Conservation (phyloP, 352 stramenopile species). For the Phytophthora ohioensis region DNA sequence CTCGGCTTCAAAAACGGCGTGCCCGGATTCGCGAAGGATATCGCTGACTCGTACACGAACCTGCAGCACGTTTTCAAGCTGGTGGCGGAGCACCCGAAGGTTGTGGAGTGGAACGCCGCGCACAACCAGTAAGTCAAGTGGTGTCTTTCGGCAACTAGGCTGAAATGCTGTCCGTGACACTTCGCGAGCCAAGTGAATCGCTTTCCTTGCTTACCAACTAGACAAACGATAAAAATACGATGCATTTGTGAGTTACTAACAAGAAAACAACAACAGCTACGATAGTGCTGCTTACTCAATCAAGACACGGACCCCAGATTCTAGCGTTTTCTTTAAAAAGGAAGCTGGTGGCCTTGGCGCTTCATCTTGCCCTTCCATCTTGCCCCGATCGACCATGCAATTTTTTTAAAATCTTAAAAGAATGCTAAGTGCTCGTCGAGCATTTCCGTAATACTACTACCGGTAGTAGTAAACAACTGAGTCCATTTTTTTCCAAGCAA, state of each 20-base stretch:
- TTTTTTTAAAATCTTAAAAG: too few relatives aligned
- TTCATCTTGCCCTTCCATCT: too few relatives aligned
- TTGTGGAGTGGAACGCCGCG: constrained; percentile 64
- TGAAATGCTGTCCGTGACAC: background rate
- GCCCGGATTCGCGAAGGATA: constrained; percentile 36
- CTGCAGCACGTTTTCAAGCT: constrained; percentile 51
- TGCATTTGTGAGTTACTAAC: background rate
- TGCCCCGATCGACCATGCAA: too few relatives aligned
- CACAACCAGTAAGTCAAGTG: constrained; percentile 29
- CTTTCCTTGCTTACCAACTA: constrained; percentile 1
- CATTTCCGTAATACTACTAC: too few relatives aligned
- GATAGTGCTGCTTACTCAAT: too few relatives aligned
- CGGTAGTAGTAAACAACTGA: too few relatives aligned
- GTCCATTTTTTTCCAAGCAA: too few relatives aligned
- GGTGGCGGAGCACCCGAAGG: constrained; percentile 56
- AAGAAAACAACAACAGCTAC: background rate
- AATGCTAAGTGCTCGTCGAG: too few relatives aligned
- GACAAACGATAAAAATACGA: constrained; percentile 13
- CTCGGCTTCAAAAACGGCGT: constrained; percentile 46
- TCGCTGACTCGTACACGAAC: constrained; percentile 46
- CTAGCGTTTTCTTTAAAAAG: too few relatives aligned
- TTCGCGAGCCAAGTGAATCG: constrained; percentile 5
- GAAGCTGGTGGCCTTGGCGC: too few relatives aligned
- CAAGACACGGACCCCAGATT: too few relatives aligned
- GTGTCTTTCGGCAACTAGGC: background rate